Base-by-base conservation (phyloP, 169 alveolate species). In the Babesia bigemina region DNA sequence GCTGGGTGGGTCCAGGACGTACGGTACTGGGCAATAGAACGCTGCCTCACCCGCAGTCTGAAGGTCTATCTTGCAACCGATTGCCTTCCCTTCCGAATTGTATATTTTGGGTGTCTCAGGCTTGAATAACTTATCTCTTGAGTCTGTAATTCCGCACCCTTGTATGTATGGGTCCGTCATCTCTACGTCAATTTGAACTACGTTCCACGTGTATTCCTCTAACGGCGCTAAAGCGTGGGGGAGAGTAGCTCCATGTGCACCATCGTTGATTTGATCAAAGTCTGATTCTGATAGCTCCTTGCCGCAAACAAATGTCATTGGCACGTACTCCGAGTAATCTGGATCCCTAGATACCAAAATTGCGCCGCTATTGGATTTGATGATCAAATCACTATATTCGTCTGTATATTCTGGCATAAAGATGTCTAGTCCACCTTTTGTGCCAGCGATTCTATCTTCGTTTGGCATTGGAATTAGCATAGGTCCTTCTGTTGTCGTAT, bases 21-120 rank as follows among this genome's bases (percentile, higher is more conserved):
- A 61, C 11, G 70, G 70, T n/a, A 55, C 55, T 61, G 70, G 70
- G 55, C 70, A 29, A 55, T 61, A 42, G 22, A 61, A 61, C 4
- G 36, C 70, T 0, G 39, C 55, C 39, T 16, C 33, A 0, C 22
- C 1, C 16, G 39, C 16, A 26, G 17, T 28, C 9, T 33, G 28
- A 14, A 61, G 39, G 14, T 61, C 70, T 17, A 61, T 29, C 14
- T 22, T 28, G 45, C 70, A 61, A 61, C 70, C 55, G 22, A 7
- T 4, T 42, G 4, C n/a, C n/a, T 44, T 11, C 12, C 17, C n/a
- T 2, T 14, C 42, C 2, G 29, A 1, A 10, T 61, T 19, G 29
- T 17, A 22, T 0, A 7, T 6, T 61, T 33, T 9, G 13, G n/a
- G n/a, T n/a, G 55, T 61, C 22, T 29, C 70, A 16, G 17, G 36